A percentile compares a stretch with the other conserved stretches of the same genome.
Evolutionary conservation across 106 monocot genomes (phyloP).

Genomic region (Dendrobium catenatum): DNA sequence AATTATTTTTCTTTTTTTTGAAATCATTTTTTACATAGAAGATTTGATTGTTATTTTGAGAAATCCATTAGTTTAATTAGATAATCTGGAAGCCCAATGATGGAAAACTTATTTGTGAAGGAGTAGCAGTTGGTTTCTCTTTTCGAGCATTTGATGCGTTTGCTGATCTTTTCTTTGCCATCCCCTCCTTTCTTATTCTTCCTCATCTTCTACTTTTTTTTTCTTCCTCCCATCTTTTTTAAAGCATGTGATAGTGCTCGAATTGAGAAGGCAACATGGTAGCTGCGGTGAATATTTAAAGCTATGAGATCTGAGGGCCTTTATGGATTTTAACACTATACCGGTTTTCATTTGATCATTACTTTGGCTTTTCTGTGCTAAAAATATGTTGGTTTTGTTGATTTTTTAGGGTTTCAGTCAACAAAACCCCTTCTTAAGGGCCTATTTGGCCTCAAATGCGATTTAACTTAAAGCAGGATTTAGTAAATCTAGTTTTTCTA

Average conservation of each 20-base stretch:
- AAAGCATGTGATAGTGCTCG: neutral
- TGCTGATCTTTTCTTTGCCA: neutral
- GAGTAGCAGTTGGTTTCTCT: constrained; percentile 5
- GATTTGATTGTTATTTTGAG: no score
- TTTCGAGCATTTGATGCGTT: constrained; percentile 8
- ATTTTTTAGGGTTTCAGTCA: neutral
- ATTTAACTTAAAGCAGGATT: no score
- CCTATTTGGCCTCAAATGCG: no score
- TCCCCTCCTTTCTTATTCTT: neutral
- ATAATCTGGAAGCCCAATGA: constrained; percentile 7
- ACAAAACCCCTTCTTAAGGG: neutral
- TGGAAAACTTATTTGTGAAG: constrained; percentile 10
- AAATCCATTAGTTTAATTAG: neutral
- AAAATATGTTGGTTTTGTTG: neutral
- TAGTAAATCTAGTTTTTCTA: no score
- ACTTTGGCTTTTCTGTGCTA: neutral
- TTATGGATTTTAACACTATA: neutral
- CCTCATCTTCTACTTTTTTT: neutral
- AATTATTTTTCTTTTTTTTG: neutral
- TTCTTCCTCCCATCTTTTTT: neutral
- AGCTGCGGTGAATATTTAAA: constrained; percentile 6
- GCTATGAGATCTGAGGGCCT: constrained; percentile 23
- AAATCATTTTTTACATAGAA: neutral
- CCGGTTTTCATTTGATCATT: neutral
- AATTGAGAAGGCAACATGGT: neutral